phyloP scores from a whole-genome alignment of 148 eudicot species.

The Cornus suecica region DNA sequence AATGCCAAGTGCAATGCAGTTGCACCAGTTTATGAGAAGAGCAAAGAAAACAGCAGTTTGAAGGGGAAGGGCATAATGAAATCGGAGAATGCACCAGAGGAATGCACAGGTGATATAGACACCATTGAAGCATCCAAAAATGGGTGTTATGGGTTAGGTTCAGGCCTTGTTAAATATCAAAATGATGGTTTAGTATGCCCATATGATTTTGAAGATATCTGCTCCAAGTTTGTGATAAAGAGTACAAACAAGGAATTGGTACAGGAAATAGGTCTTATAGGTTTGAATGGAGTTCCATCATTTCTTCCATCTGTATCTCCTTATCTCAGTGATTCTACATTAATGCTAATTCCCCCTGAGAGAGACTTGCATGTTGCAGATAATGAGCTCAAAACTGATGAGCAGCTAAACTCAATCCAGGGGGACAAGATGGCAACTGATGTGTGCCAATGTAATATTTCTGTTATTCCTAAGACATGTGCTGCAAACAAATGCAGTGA shows the following conservation, averaged over 20 bases:
- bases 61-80: slow-evolving; percentile 16
- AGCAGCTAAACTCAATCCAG: slow-evolving; percentile 16
- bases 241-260: slow-evolving; percentile 59
- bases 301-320: slow-evolving; percentile 45
- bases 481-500: slow-evolving; percentile 14
- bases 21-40: slow-evolving; percentile 25
- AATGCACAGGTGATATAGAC: slow-evolving; percentile 8
- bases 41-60: slow-evolving; percentile 24
- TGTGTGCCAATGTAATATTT: slow-evolving; percentile 14
- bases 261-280: slow-evolving; percentile 53
- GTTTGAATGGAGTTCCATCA: slow-evolving; percentile 53
- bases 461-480: slow-evolving; percentile 13
- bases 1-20: slow-evolving; percentile 34
- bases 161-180: slow-evolving; percentile 28
- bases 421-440: slow-evolving; percentile 12
- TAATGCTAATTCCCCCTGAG: slow-evolving; percentile 24
- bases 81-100: slow-evolving; percentile 20
- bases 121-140: slow-evolving; percentile 26
- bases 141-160: slow-evolving; percentile 19
- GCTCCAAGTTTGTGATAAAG: slow-evolving; percentile 50
- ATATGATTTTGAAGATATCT: slow-evolving; percentile 42
- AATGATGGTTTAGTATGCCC: slow-evolving; percentile 45
- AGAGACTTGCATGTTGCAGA: slow-evolving; percentile 1
- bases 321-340: slow-evolving; percentile 37
- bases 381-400: slow-evolving; percentile 24